phyloP scores from a whole-genome alignment of 2,329 filamentous ascomycete genomes.

The Fusarium ramigenum region DNA sequence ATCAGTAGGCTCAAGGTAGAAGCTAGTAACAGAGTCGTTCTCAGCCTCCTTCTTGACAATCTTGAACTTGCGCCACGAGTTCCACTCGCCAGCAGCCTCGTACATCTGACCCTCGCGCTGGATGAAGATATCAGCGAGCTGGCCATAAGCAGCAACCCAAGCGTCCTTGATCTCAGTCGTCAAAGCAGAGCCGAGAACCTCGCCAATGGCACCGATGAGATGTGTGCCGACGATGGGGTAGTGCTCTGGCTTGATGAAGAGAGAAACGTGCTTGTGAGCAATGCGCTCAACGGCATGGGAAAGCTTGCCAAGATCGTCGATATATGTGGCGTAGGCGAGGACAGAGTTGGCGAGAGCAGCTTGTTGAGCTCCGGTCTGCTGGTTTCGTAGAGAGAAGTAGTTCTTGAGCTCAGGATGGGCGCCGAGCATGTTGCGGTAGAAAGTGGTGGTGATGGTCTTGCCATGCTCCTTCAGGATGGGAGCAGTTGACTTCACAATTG shows the following conservation, averaged over 20 bases:
- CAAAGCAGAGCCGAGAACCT: slow-evolving; percentile 73
- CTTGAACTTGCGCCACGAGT: slow-evolving; percentile 60
- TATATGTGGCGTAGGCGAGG: slow-evolving; percentile 76
- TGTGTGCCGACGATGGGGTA: slow-evolving; percentile 76
- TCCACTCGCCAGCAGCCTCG: slow-evolving; percentile 56
- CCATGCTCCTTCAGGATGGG: slow-evolving; percentile 77
- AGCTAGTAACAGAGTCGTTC: slow-evolving; percentile 69
- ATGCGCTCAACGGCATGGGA: slow-evolving; percentile 70
- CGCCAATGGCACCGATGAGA: slow-evolving; percentile 73
- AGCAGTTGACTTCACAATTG: slow-evolving; percentile 80
- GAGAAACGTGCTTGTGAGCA: slow-evolving; percentile 77
- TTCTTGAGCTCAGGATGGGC: slow-evolving; percentile 73
- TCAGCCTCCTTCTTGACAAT: slow-evolving; percentile 71
- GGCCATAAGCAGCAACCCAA: slow-evolving; percentile 76
- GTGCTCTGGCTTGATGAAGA: slow-evolving; percentile 75
- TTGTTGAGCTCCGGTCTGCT: slow-evolving; percentile 73
- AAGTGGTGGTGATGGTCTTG: slow-evolving; percentile 72
- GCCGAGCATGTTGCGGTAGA: slow-evolving; percentile 75
- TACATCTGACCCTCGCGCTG: slow-evolving; percentile 70
- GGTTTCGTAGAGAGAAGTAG: slow-evolving; percentile 76
- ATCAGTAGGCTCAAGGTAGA: slow-evolving; percentile 74
- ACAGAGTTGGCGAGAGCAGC: slow-evolving; percentile 75
- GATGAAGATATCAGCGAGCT: slow-evolving; percentile 78
- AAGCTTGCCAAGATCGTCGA: slow-evolving; percentile 73
- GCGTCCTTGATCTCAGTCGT: slow-evolving; percentile 74